Evolutionary conservation across 805 yeast genomes (phyloP), one percentile per base, ranked within the genome.

Genomic region (Hanseniaspora pseudoguilliermondii): DNA sequence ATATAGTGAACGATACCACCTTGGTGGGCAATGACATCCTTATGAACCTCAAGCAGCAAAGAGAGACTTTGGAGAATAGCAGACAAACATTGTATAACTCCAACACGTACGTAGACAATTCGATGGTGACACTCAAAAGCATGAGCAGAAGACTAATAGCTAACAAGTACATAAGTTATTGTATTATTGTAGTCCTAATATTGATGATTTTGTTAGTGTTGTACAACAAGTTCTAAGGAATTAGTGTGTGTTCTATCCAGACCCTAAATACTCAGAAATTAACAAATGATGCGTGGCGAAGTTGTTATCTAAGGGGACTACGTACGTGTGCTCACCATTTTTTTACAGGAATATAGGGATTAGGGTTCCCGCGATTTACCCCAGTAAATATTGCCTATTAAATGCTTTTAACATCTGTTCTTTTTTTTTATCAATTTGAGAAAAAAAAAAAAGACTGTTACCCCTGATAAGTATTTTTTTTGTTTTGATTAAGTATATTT

Each of bases 91-190:
- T 93, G 51, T 78, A 79, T 69, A 91, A 89, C 59, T 97, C 97
- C 0, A 97, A 93, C 66, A 81, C 84, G 0, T 88, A 90, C 64
- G 96, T 93, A 54, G 97, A 93, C 69, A 83, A 85, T 65, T 83
- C 93, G 56, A 78, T 93, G 56, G 79, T 85, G 57, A 93, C 97
- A 0, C 73, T 93, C 63, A 82, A 88, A 63, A 77, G 86, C 20
- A 93, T 93, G 98, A 84, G 95, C 27, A 78, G 97, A 69, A 74
- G 97, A 63, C 76, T 90, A 75, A 88, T 95, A 11, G 91, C 96
- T 6, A 91, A 91, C 69, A 84, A 88, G 68, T 75, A 90, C 61
- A 84, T 91, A 60, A 86, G 95, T 57, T 86, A 88, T 64, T 95
- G 95, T 11, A 91, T 91, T 57, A 91, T 91, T 55, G 95, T 86